These are phyloP conservation scores for Pelargonium citronellum DNA, from an alignment of 441 rosid species.

Conservation along the genomic window DNA sequence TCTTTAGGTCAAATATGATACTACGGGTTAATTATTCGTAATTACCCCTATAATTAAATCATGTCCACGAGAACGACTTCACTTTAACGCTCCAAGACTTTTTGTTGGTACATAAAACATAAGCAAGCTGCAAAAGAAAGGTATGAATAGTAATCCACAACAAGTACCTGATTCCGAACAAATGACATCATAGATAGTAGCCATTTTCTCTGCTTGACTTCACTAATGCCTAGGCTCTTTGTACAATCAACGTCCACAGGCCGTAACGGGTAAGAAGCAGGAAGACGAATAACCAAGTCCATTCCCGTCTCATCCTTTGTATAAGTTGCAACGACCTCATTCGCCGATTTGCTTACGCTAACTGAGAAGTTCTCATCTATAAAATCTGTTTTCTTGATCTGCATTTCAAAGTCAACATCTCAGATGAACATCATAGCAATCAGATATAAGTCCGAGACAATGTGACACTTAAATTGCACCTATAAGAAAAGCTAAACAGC, in stretches of 20 bases:
- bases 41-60: neutral
- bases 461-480: neutral
- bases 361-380: slow-evolving; percentile 81
- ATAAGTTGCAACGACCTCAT: slow-evolving; percentile 92
- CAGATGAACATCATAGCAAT: slow-evolving; percentile 8
- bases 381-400: slow-evolving; percentile 84
- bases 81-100: neutral
- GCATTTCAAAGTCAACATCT: slow-evolving; percentile 30
- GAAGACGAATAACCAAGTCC: slow-evolving; percentile 90
- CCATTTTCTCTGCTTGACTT: slow-evolving; percentile 96
- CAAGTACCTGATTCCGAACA: slow-evolving; percentile 83
- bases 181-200: slow-evolving; percentile 87
- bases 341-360: slow-evolving; percentile 83
- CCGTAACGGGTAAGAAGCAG: slow-evolving; percentile 78
- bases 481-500: neutral
- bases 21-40: too few species aligned
- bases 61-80: neutral
- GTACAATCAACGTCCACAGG: slow-evolving; percentile 79
- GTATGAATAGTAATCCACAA: slow-evolving; percentile 1
- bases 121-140: slow-evolving; percentile 3
- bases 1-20: too few species aligned
- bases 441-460: neutral
- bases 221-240: slow-evolving; percentile 85
- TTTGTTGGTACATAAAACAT: neutral
- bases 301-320: slow-evolving; percentile 91